Percentiles rank a stretch among this genome's conserved stretches.
Conservation (phyloP, 768 basidiomycete species). For the Mycena chlorophos region DNA sequence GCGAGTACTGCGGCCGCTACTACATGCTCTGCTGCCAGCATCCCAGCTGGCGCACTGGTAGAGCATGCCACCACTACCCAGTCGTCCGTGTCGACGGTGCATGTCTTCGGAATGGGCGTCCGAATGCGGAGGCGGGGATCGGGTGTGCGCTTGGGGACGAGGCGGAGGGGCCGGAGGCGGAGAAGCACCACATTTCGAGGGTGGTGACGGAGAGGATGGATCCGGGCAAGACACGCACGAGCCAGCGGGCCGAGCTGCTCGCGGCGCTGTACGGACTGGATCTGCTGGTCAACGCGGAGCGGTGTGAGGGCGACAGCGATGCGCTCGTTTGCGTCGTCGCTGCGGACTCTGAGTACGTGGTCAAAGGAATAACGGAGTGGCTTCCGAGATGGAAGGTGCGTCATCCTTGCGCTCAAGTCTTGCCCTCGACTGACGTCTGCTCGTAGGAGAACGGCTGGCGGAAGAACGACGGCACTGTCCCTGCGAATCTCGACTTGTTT, state of each 20-base stretch:
- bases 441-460: background rate
- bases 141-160: background rate
- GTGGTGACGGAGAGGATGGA: background rate
- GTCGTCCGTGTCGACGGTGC: background rate
- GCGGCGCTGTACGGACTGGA: background rate
- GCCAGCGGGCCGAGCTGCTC: background rate
- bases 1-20: background rate
- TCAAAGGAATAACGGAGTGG: background rate
- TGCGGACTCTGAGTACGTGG: background rate
- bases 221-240: background rate
- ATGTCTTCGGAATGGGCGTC: background rate
- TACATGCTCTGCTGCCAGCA: too few relatives aligned
- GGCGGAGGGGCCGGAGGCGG: too few relatives aligned
- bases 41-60: too few relatives aligned
- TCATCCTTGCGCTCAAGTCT: background rate
- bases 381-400: background rate
- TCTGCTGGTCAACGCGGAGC: background rate
- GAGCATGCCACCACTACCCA: background rate
- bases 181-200: background rate
- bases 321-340: background rate
- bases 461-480: background rate
- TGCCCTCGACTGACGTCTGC: background rate
- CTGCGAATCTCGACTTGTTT: background rate
- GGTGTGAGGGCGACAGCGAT: background rate
- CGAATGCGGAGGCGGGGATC: background rate